Conservation (phyloP, 306 rosid genomes). For the Mucuna pruriens region DNA sequence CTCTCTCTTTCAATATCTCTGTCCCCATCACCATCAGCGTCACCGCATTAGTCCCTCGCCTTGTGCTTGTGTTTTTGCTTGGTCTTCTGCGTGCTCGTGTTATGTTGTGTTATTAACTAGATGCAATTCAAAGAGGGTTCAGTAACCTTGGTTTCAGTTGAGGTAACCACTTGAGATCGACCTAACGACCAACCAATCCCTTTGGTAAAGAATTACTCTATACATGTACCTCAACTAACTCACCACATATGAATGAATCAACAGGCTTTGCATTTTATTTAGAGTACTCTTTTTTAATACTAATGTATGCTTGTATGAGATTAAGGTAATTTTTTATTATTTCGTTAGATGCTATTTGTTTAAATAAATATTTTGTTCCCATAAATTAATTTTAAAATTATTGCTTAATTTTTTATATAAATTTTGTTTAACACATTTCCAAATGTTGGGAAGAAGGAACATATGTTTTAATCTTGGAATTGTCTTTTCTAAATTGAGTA, state of each 20-base stretch:
- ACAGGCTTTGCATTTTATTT: background rate
- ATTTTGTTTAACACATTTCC: no score
- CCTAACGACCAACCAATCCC: conserved; percentile 46
- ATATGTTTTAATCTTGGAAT: no score
- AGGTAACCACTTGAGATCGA: conserved; percentile 66
- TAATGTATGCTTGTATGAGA: background rate
- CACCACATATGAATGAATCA: background rate
- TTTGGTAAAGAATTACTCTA: conserved; percentile 20
- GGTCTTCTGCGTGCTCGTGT: background rate
- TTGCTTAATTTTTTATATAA: no score
- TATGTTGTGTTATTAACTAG: background rate
- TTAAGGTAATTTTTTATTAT: background rate
- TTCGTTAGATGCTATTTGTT: background rate
- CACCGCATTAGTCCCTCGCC: conserved; percentile 14
- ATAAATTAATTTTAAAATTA: background rate
- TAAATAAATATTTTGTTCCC: background rate
- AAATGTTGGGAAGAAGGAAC: no score
- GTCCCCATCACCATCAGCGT: conserved; percentile 30
- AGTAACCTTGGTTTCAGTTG: conserved; percentile 43
- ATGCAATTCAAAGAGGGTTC: background rate
- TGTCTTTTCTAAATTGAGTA: no score
- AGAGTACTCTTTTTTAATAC: background rate
- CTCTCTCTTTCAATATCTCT: background rate
- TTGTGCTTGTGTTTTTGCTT: conserved; percentile 31
- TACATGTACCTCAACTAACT: background rate